Conservation (phyloP, 2,329 filamentous ascomycete genomes). For the Fusarium annulatum region DNA sequence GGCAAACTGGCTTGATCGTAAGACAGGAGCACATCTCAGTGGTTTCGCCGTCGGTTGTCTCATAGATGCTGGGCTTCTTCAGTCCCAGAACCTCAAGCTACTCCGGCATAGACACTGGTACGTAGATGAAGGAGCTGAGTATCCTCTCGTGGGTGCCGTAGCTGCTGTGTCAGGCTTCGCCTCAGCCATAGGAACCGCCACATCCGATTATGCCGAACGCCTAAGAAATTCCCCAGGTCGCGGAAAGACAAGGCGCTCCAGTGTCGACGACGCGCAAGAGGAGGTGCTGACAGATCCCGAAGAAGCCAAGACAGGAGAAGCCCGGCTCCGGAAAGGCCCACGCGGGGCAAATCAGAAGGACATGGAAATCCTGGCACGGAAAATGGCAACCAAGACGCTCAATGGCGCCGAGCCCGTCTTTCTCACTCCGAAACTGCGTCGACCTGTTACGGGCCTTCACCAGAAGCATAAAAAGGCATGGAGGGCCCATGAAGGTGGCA, state of each 20-base stretch:
- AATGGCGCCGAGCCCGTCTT: slow-evolving; percentile 63
- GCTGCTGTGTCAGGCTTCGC: slow-evolving; percentile 73
- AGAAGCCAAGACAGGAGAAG: background rate
- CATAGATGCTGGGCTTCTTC: slow-evolving; percentile 63
- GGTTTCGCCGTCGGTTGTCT: slow-evolving; percentile 70
- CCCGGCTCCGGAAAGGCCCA: background rate
- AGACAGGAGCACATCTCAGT: slow-evolving; percentile 66
- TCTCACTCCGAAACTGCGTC: background rate
- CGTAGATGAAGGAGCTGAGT: slow-evolving; percentile 71
- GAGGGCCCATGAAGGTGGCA: slow-evolving; percentile 42
- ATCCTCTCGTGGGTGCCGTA: slow-evolving; percentile 72
- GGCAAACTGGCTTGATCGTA: slow-evolving; percentile 71
- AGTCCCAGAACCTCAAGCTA: slow-evolving; percentile 68
- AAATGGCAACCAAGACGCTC: slow-evolving; percentile 49
- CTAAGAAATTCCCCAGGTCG: slow-evolving; percentile 16
- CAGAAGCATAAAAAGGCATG: slow-evolving; percentile 41
- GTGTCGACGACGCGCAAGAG: background rate
- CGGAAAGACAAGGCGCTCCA: background rate
- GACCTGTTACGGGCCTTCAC: slow-evolving; percentile 32
- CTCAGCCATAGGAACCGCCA: slow-evolving; percentile 61
- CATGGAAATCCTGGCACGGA: slow-evolving; percentile 46
- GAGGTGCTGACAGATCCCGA: background rate
- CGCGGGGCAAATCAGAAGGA: slow-evolving; percentile 37
- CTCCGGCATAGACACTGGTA: slow-evolving; percentile 64
- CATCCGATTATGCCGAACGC: slow-evolving; percentile 30